Evolutionary conservation across 345 rosid species (phyloP).

Genomic region (Adansonia digitata): DNA sequence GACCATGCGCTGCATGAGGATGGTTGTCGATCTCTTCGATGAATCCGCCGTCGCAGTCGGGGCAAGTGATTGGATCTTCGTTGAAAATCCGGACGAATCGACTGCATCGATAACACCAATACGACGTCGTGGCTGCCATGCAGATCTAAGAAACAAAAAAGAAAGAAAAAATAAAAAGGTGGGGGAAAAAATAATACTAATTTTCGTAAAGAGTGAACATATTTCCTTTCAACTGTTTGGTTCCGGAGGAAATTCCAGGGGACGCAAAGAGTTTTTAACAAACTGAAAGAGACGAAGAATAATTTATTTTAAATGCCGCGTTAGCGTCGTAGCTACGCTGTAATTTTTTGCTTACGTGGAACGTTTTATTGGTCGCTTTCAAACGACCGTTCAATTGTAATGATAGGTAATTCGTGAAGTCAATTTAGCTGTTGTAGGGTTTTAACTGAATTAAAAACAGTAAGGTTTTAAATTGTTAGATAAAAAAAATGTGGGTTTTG

Average conservation of each 20-base stretch:
- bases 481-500: too few relatives aligned
- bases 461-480: too few relatives aligned
- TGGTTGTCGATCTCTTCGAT: slow-evolving; percentile 55
- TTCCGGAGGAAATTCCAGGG: not conserved
- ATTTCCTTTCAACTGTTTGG: slow-evolving; percentile 11
- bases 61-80: slow-evolving; percentile 48
- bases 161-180: not conserved
- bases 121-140: slow-evolving; percentile 48
- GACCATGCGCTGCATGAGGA: slow-evolving; percentile 21
- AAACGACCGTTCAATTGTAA: slow-evolving; percentile 8
- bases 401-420: not conserved
- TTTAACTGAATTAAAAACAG: not conserved
- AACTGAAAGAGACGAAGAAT: not conserved
- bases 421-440: not conserved
- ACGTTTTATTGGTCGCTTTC: not conserved
- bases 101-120: slow-evolving; percentile 87
- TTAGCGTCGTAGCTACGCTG: slow-evolving; percentile 24
- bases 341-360: slow-evolving; percentile 20
- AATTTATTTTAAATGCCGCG: slow-evolving; percentile 21
- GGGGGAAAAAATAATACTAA: not conserved
- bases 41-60: slow-evolving; percentile 78
- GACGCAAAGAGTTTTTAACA: not conserved
- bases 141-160: slow-evolving; percentile 14
- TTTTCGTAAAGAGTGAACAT: not conserved
- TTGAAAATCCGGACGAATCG: slow-evolving; percentile 52